Base-by-base conservation (phyloP, 345 rosid genomes). In the Eucalyptus fibrosa region DNA sequence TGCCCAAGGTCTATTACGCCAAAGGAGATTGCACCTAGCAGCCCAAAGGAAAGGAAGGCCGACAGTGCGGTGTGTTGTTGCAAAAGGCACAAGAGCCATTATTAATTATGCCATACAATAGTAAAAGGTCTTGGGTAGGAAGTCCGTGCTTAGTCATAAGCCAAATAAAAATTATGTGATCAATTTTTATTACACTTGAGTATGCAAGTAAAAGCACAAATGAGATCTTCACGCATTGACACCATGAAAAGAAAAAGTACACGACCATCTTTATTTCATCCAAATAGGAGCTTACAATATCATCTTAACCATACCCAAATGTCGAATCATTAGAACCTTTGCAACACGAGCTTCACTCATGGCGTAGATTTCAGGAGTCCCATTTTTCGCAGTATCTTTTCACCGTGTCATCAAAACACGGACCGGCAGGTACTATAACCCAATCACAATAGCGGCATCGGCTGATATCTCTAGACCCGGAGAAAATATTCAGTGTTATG, bases 401-500 rank as follows among this genome's bases (percentile, higher is more conserved):
- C 4, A 7, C 2, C 19, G 3, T 62, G 34, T 30, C 72, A 2
- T 62, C 17, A 4, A 30, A 30, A 62, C 72, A 62, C 19, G 37
- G 37, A 62, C 72, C 1, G 0, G 72, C 32, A 0, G 69, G 72
- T 13, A 28, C 17, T 7, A 62, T 4, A 0, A 30, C 5, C 19
- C 72, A 62, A 62, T 62, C 5, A 62, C 37, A 30, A 14, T 30
- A 62, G 72, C 37, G 19, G 37, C 72, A 62, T 14, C 72, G 9
- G 72, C 34, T 8, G 34, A 62, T 14, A 30, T 30, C 72, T 30
- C 37, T 62, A 13, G 72, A 62, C 72, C 72, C 34, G 5, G n/a
- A n/a, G n/a, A n/a, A n/a, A n/a, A n/a, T n/a, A n/a, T n/a, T n/a
- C n/a, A n/a, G n/a, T n/a, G n/a, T n/a, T n/a, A n/a, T n/a, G n/a